Conservation (phyloP, 768 basidiomycete species). For the Trametes sanguinea region DNA sequence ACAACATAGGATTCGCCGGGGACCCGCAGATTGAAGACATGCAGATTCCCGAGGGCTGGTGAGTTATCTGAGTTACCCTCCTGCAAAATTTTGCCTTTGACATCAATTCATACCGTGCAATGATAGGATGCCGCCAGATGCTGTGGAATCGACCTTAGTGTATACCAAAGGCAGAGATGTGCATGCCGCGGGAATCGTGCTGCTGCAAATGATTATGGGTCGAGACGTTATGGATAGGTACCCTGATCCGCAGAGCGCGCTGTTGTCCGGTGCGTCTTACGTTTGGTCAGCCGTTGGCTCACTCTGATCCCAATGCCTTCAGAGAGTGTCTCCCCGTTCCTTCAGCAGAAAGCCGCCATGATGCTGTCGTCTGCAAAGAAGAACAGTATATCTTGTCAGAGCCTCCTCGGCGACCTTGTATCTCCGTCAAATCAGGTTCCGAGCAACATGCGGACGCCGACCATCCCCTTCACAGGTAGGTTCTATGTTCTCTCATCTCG, state of each 20-base stretch:
- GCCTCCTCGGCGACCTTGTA: slow-evolving; percentile 50
- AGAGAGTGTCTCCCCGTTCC: slow-evolving; percentile 56
- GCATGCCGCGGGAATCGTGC: slow-evolving; percentile 75
- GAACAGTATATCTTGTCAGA: slow-evolving; percentile 55
- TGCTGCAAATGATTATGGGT: slow-evolving; percentile 87
- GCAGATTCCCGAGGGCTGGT: slow-evolving; percentile 49
- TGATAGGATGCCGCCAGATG: slow-evolving; percentile 73
- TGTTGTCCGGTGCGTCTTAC: slow-evolving; percentile 52
- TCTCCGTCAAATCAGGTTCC: background rate
- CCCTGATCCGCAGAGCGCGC: slow-evolving; percentile 55
- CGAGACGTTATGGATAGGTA: slow-evolving; percentile 59
- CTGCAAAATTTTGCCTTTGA: no score
- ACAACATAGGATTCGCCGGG: slow-evolving; percentile 59
- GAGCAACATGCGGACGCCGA: slow-evolving; percentile 21
- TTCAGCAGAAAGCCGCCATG: slow-evolving; percentile 53
- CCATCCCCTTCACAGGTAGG: slow-evolving; percentile 34
- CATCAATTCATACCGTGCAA: no score
- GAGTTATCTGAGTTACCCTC: slow-evolving; percentile 32
- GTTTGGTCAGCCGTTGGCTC: background rate
- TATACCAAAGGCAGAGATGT: slow-evolving; percentile 83
- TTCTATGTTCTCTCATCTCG: background rate
- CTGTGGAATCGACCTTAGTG: slow-evolving; percentile 72
- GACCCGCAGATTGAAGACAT: slow-evolving; percentile 30
- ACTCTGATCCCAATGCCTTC: background rate
- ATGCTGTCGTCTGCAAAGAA: slow-evolving; percentile 66